Evolutionary conservation across 2,329 filamentous ascomycete species (phyloP), one percentile per base, ranked within the genome.

Genomic region (Xylariaceae sp.): DNA sequence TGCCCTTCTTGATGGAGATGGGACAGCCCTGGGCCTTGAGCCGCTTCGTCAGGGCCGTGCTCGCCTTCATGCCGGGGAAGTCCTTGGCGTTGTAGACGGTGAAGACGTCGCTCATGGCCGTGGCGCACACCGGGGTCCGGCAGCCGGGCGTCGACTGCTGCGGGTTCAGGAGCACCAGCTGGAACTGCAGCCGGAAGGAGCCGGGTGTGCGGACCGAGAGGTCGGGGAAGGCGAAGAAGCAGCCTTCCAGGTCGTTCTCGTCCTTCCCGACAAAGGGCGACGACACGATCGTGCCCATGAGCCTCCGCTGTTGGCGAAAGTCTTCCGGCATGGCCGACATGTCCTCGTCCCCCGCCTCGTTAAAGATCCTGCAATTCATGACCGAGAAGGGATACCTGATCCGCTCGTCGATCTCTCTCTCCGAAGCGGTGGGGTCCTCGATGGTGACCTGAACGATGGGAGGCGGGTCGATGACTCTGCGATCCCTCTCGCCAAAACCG

Each of bases 161-260:
- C 15, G 79, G 77, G 44, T 88, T 77, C 26, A 90, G 71, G 39
- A 83, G 73, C 51, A 88, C 75, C 15, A 90, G 66, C 23, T 75
- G 75, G 55, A 92, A 90, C 29, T 75, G 77, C 35, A 92, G 69
- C 13, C 82, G 70, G 56, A 84, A 92, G n/a, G 67, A 66, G 14
- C 85, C 85, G 1, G 84, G 78, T 0, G 81, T 88, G 21, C 85
- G 75, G 53, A 83, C 87, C 4, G 82, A 88, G 14, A 92, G 67
- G 52, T 92, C 85, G 0, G 83, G 81, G 53, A 92, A 92, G 54
- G 83, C 86, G 58, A 90, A 92, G 65, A 90, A 92, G 51, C 81
- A 87, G 2, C 85, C 84, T 42, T 87, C 80, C 15, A 74, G 59
- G 33, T 77, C 76, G 33, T 77, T 67, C 50, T 90, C 83, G 52